These are phyloP conservation scores for Smittium mucronatum DNA, from an alignment of 371 early-diverging fungal species.

Conservation along the genomic window DNA sequence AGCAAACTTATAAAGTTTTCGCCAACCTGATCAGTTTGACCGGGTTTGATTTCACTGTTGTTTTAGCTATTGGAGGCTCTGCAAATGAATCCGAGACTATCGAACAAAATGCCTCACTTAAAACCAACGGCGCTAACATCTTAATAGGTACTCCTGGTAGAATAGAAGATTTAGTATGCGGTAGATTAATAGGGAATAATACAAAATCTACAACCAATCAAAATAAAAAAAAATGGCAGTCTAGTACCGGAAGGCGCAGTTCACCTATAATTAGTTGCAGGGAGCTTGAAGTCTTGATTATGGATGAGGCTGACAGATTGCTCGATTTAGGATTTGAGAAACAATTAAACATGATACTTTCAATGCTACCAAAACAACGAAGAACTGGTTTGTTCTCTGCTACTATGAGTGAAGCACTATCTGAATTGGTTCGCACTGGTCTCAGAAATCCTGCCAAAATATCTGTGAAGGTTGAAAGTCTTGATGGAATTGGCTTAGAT, in stretches of 20 bases:
- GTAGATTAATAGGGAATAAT: slow-evolving; percentile 15
- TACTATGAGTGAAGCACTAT: slow-evolving; percentile 87
- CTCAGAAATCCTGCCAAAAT: slow-evolving; percentile 85
- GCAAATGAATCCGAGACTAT: slow-evolving; percentile 18
- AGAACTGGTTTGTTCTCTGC: slow-evolving; percentile 97
- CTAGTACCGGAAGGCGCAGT: slow-evolving; percentile 18
- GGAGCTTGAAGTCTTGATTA: slow-evolving; percentile 75
- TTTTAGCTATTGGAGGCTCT: slow-evolving; percentile 30
- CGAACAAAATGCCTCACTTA: slow-evolving; percentile 26
- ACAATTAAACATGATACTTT: slow-evolving; percentile 63
- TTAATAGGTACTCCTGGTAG: slow-evolving; percentile 96
- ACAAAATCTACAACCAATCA: slow-evolving; percentile 10
- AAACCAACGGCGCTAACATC: slow-evolving; percentile 56
- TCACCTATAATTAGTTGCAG: slow-evolving; percentile 41
- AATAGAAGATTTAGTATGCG: slow-evolving; percentile 71
- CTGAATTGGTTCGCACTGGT: slow-evolving; percentile 73
- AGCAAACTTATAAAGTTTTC: slow-evolving; percentile 76
- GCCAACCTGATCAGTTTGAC: slow-evolving; percentile 35
- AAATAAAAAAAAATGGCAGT: slow-evolving; percentile 31
- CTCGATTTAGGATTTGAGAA: slow-evolving; percentile 90
- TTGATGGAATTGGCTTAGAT: slow-evolving; percentile 28
- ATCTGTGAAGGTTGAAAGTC: slow-evolving; percentile 60
- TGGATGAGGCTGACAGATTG: slow-evolving; percentile 90
- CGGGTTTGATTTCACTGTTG: slow-evolving; percentile 28
- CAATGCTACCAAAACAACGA: slow-evolving; percentile 77